Conservation (phyloP, 331 rosid genomes). For the Quercus lobata region DNA sequence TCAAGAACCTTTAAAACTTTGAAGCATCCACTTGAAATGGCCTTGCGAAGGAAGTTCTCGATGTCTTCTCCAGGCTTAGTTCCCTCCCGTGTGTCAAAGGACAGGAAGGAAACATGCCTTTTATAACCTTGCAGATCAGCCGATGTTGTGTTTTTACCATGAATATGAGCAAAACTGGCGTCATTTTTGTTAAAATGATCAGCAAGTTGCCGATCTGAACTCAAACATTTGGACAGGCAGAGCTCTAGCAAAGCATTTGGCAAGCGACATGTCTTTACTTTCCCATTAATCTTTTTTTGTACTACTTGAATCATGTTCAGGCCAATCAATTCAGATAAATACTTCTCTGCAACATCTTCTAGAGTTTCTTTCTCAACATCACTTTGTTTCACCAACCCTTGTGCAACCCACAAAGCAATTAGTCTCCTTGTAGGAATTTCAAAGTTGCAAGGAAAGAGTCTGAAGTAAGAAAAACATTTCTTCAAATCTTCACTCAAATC, state of each 20-base stretch:
- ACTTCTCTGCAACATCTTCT: background rate
- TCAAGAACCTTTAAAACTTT: constrained; percentile 9
- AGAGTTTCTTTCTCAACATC: background rate
- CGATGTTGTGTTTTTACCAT: background rate
- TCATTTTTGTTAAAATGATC: background rate
- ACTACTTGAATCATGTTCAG: constrained; percentile 16
- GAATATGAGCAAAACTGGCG: background rate
- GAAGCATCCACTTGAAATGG: background rate
- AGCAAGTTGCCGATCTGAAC: background rate
- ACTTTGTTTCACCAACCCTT: background rate
- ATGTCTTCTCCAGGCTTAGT: constrained; percentile 4
- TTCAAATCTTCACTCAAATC: no score
- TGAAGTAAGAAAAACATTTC: constrained; percentile 5
- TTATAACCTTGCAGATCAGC: background rate
- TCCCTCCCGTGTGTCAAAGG: constrained; percentile 23
- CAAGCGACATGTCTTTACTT: constrained; percentile 15
- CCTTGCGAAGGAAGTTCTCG: background rate
- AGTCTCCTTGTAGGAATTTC: constrained; percentile 22
- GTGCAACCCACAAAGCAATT: background rate
- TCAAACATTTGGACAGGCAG: background rate
- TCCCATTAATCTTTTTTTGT: constrained; percentile 13
- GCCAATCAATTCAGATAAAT: background rate
- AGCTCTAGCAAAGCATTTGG: constrained; percentile 2
- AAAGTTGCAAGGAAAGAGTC: constrained; percentile 1
- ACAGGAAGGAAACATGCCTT: background rate